Base-by-base conservation (phyloP, 2,329 filamentous ascomycete species). In the Furcasterigmium furcatum region DNA sequence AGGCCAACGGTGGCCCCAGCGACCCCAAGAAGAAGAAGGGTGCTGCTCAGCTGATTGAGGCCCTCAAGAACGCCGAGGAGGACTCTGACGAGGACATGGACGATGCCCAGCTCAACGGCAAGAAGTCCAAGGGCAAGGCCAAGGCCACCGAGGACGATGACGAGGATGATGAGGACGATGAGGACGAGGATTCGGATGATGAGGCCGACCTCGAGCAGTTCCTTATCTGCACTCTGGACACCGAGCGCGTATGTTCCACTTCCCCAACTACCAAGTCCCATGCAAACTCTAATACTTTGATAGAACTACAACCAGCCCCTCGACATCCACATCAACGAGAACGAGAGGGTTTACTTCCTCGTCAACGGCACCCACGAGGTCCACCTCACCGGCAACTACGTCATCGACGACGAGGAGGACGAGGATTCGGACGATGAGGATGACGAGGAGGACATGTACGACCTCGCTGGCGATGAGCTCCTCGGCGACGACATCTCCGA, bases 281-380 rank as follows among this genome's bases (percentile, higher is more conserved):
- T 14, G 34, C 34, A 18, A 12, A 19, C 34, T 38, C 46, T 70
- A 57, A 70, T 57, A 45, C 30, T 19, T 35, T 25, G 9, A 39
- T 59, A 97, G 94, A 82, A 88, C 75, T 96, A 87, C 79, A 94
- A 99, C 73, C 95, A 99, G 72, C 74, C 94, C 40, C 82, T 99
- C 48, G 90, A 99, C 70, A 89, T 99, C 68, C 94, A 88, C 53
- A 83, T 99, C 64, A 84, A 82, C 59, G 88, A 96, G 66, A 82
- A 87, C 57, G 94, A 99, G 77, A 82, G 82, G 58, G 85, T 96
- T 55, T 96, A 88, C 79, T 97, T 99, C 76, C 82, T 88, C 63
- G 91, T 95, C 55, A 84, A 81, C 51, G 94, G 94, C 59, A 94
- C 88, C 52, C 91, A 96, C 78, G 83, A 87, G 53, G 78, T 99